phyloP scores from a whole-genome alignment of 2,329 filamentous ascomycete genomes.

The Trichoderma atrobrunneum region DNA sequence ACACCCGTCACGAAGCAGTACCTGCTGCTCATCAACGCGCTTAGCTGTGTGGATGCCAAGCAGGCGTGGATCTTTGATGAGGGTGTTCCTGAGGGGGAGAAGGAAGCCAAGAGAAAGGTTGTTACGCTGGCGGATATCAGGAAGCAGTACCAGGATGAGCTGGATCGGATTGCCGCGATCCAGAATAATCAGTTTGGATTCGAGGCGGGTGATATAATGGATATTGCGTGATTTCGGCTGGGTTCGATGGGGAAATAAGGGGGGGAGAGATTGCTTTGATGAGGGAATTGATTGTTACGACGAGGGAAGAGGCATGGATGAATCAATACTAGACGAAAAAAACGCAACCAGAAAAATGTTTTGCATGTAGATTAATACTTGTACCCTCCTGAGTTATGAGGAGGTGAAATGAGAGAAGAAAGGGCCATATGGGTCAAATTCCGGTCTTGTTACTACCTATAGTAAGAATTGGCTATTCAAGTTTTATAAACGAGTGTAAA shows the following conservation, averaged over 20 bases:
- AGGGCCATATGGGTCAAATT: neutral
- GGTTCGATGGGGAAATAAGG: neutral
- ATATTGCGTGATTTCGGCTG: conserved; percentile 39
- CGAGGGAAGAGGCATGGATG: neutral
- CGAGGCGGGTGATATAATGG: conserved; percentile 52
- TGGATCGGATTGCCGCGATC: conserved; percentile 85
- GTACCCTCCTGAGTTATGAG: neutral
- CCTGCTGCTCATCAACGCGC: conserved; percentile 86
- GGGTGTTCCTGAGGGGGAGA: conserved; percentile 24
- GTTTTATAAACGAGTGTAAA: too few species aligned
- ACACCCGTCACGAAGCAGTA: conserved; percentile 72
- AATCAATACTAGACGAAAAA: neutral
- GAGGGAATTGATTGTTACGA: too few species aligned
- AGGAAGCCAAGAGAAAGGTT: conserved; percentile 62
- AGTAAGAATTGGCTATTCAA: too few species aligned
- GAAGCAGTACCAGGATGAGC: conserved; percentile 83
- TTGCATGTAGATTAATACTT: conserved; percentile 17
- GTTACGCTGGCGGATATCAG: conserved; percentile 83
- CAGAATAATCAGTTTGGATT: conserved; percentile 89
- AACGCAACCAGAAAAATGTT: neutral
- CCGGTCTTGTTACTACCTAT: too few species aligned
- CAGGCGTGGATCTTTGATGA: conserved; percentile 73
- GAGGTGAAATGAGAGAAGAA: neutral
- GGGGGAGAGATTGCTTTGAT: neutral
- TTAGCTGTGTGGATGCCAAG: conserved; percentile 77